Evolutionary conservation across 2,329 filamentous ascomycete species (phyloP), one percentile per base, ranked within the genome.

Genomic region (Aspergillus novofumigatus): DNA sequence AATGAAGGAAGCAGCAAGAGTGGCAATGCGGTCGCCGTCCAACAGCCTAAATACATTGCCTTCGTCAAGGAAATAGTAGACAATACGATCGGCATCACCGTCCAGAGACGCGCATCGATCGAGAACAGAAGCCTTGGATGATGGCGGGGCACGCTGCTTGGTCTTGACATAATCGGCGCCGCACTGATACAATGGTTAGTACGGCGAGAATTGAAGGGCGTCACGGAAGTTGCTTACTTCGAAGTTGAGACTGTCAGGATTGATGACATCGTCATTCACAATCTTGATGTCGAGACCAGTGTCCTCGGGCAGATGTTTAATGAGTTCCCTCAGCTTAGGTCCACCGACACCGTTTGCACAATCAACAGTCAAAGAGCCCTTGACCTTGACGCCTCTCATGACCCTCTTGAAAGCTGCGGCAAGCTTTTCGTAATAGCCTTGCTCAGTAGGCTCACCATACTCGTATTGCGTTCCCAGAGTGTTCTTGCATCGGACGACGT

Each of bases 151-250:
- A 62, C 92, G 86, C 79, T 99, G 94, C 77, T 91, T 91, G 20
- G 94, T 97, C 81, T 99, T 99, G 76, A 99, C 94, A 67, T 86
- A 97, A 77, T 99, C 94, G 70, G 94, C 94, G 74, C 94, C 94
- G 70, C 90, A 96, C 86, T 95, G 26, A 58, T 61, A 54, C 38
- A 51, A 38, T 17, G 58, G 61, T 72, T 62, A 67, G 58, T 11
- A 14, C 23, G 44, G 35, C 17, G 29, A 23, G 23, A 29, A 23
- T 42, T 2, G 8, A 26, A 26, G 23, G 41, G 32, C 21, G 48
- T 6, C 38, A 7, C 10, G 11, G 23, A 42, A 35, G 54, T 54
- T 11, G 25, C 83, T 75, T 80, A 92, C 90, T 67, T 96, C 91
- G 29, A 90, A 84, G 76, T 99, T 99, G 65, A 99, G 80, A 55